Evolutionary conservation across 208 protist species (phyloP).

Genomic region (Phytomonas sp.): DNA sequence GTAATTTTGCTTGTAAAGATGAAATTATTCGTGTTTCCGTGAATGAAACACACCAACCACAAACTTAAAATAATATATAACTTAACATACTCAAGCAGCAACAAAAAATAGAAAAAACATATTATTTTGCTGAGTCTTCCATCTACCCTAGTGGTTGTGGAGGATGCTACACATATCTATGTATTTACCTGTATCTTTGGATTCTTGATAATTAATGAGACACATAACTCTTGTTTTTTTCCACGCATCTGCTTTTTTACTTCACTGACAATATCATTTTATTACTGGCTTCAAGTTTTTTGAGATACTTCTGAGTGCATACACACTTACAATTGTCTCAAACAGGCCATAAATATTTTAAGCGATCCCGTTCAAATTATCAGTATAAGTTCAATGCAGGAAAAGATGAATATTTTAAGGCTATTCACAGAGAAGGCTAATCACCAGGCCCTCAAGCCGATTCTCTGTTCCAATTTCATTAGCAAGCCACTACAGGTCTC

Average conservation of each 20-base stretch:
- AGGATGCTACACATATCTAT: not conserved
- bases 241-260: not conserved
- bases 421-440: slow-evolving; percentile 86
- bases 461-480: slow-evolving; percentile 50
- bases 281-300: not conserved
- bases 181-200: not conserved
- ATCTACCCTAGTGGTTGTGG: not conserved
- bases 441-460: slow-evolving; percentile 76
- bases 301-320: not conserved
- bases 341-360: not conserved
- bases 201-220: not conserved
- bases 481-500: slow-evolving; percentile 52
- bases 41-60: slow-evolving; percentile 1
- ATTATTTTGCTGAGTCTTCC: not conserved
- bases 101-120: not conserved
- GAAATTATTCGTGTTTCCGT: slow-evolving; percentile 10
- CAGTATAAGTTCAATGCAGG: not conserved
- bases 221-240: not conserved
- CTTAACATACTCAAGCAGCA: not conserved
- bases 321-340: not conserved
- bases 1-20: slow-evolving; percentile 3
- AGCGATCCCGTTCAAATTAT: not conserved
- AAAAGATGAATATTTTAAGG: slow-evolving; percentile 22
- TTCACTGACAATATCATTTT: not conserved
- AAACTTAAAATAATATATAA: not conserved